A percentile compares a stretch with the other conserved stretches of the same genome.
phyloP scores from a whole-genome alignment of 495 filamentous ascomycete genomes.

The Podospora fimiseda region DNA sequence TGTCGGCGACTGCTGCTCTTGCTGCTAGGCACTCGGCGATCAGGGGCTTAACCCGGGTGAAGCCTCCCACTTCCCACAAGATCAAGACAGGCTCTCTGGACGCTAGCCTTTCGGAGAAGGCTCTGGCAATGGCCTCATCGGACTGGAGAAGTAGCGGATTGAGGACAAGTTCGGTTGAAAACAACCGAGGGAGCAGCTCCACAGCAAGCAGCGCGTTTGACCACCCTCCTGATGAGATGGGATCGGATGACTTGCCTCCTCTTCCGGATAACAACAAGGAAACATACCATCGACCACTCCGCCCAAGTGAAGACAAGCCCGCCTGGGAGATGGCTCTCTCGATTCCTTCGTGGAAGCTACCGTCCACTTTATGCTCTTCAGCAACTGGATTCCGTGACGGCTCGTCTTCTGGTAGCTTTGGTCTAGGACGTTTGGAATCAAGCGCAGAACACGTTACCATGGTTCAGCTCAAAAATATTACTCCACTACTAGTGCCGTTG shows the following conservation, averaged over 20 bases:
- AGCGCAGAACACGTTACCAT: constrained; percentile 2
- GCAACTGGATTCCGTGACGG: background rate
- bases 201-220: constrained; percentile 7
- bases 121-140: constrained; percentile 18
- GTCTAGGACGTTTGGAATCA: background rate
- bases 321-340: too few species aligned
- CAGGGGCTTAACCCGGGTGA: constrained; percentile 8
- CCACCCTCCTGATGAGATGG: too few species aligned
- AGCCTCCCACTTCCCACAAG: constrained; percentile 2
- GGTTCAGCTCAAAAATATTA: constrained; percentile 16
- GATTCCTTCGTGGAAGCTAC: constrained; percentile 9
- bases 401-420: background rate
- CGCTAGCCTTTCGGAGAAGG: constrained; percentile 5
- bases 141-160: constrained; percentile 24
- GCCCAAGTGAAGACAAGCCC: constrained; percentile 8
- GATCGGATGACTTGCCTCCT: too few species aligned
- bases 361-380: background rate
- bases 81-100: constrained; percentile 16
- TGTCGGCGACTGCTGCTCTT: background rate
- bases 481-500: constrained; percentile 17
- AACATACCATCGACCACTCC: too few species aligned
- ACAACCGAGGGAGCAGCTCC: background rate
- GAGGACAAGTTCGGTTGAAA: background rate
- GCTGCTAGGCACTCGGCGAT: constrained; percentile 3
- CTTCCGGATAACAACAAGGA: too few species aligned